Evolutionary conservation across 176 grass and related monocot genomes (phyloP), one percentile per base, ranked within the genome.

Genomic region (Carex kokanica): DNA sequence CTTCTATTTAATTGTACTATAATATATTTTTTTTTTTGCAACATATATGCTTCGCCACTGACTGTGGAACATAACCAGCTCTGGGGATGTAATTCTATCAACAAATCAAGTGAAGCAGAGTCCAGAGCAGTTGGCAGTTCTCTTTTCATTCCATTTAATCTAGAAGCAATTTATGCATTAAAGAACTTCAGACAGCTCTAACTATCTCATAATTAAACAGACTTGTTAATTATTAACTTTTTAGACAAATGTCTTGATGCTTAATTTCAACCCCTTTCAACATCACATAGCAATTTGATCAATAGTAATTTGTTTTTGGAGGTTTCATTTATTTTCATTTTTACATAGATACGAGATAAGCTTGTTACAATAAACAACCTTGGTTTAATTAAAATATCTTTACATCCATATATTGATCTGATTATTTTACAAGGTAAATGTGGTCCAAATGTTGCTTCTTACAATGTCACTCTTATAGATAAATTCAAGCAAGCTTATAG

Each of bases 21-120:
- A 27, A 27, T n/a, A 27, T 2, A 2, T 27, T 27, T 27, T n/a
- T n/a, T n/a, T n/a, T n/a, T n/a, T n/a, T n/a, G n/a, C n/a, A n/a
- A n/a, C n/a, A n/a, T n/a, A n/a, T n/a, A n/a, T n/a, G n/a, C 25
- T 27, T 27, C 25, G 25, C 25, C 25, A 27, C 25, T 27, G 25
- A 27, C 25, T 27, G 25, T 27, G 25, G 25, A 27, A 27, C 0
- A 27, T 27, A 27, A 27, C 27, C 0, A 27, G 27, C 27, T 27
- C 27, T 77, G 13, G 13, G 84, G n/a, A 80, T 60, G 60, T 3
- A 85, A 80, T 38, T 84, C 17, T 21, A 17, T 24, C 1, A 79
- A 47, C 21, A 68, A 52, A 83, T n/a, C 2, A 16, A 21, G 41
- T 4, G 60, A n/a, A 68, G 74, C 18, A 45, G 43, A 47, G 45